phyloP scores from a whole-genome alignment of 1,284 basidiomycete species.

The Pseudozyma pruni region DNA sequence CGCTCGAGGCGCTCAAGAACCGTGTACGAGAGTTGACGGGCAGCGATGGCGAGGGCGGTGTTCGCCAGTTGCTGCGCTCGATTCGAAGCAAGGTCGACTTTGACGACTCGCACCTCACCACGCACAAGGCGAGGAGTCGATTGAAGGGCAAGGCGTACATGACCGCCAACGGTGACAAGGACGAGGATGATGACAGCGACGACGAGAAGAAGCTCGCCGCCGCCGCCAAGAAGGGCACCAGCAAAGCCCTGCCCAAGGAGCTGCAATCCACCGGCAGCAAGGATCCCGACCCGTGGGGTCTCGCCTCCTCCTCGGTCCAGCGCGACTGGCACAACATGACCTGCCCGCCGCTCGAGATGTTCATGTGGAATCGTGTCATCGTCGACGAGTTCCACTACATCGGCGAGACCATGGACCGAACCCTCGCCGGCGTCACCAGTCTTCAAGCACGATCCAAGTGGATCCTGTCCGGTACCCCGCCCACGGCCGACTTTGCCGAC shows the following conservation, averaged over 20 bases:
- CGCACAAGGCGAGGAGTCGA: slow-evolving; percentile 44
- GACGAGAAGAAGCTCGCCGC: slow-evolving; percentile 66
- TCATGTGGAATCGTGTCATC: slow-evolving; percentile 78
- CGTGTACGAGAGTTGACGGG: slow-evolving; percentile 46
- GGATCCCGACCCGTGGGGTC: slow-evolving; percentile 73
- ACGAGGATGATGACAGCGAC: slow-evolving; percentile 69
- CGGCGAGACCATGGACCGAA: slow-evolving; percentile 74
- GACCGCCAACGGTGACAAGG: slow-evolving; percentile 62
- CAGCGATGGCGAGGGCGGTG: slow-evolving; percentile 8
- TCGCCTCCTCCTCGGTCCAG: slow-evolving; percentile 75
- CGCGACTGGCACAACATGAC: slow-evolving; percentile 82
- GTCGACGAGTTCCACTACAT: slow-evolving; percentile 96
- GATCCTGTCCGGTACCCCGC: slow-evolving; percentile 96
- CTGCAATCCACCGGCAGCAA: slow-evolving; percentile 32
- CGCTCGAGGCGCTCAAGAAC: slow-evolving; percentile 49
- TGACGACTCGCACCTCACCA: slow-evolving; percentile 47
- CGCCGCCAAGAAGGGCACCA: slow-evolving; percentile 51
- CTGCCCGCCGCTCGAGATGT: slow-evolving; percentile 87
- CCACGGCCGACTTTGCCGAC: slow-evolving; percentile 87
- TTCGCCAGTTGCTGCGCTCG: slow-evolving; percentile 25
- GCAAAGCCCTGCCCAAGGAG: slow-evolving; percentile 64
- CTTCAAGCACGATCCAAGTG: slow-evolving; percentile 83
- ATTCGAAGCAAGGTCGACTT: slow-evolving; percentile 40
- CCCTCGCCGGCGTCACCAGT: slow-evolving; percentile 80
- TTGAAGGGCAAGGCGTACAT: slow-evolving; percentile 53